A percentile compares a stretch with the other conserved stretches of the same genome.
Evolutionary conservation across 106 monocot species (phyloP).

Genomic region (Platanthera guangdongensis): DNA sequence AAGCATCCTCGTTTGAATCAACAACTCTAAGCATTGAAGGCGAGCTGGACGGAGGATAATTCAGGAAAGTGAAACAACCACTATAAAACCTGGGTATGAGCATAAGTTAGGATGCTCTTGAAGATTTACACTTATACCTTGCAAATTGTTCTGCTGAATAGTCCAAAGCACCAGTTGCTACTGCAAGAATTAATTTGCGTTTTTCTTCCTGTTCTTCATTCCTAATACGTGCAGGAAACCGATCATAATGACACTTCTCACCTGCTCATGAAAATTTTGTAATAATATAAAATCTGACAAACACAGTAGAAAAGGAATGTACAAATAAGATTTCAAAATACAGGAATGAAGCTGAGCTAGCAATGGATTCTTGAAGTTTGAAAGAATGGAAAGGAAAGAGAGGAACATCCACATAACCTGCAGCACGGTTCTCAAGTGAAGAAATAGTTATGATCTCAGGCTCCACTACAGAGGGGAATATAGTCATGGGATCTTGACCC

Average conservation of each 20-base stretch:
- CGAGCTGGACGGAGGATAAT: slow-evolving; percentile 26
- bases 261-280: slow-evolving; percentile 15
- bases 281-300: neutral
- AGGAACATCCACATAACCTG: slow-evolving; percentile 23
- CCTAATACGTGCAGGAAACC: slow-evolving; percentile 75
- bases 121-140: slow-evolving; percentile 30
- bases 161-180: slow-evolving; percentile 42
- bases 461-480: slow-evolving; percentile 49
- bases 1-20: slow-evolving; percentile 55
- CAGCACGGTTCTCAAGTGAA: slow-evolving; percentile 37
- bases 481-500: slow-evolving; percentile 63
- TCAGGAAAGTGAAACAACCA: neutral
- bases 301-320: neutral
- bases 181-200: slow-evolving; percentile 61
- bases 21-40: slow-evolving; percentile 26
- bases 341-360: neutral
- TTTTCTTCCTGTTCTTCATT: slow-evolving; percentile 92
- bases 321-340: slow-evolving; percentile 4
- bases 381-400: neutral
- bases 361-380: neutral
- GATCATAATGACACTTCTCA: slow-evolving; percentile 49
- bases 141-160: slow-evolving; percentile 34
- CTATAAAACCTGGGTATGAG: neutral
- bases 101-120: neutral
- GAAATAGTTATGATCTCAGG: slow-evolving; percentile 85